Evolutionary conservation across 2,329 filamentous ascomycete species (phyloP), one percentile per base, ranked within the genome.

Genomic region (Xylariaceae sp.): DNA sequence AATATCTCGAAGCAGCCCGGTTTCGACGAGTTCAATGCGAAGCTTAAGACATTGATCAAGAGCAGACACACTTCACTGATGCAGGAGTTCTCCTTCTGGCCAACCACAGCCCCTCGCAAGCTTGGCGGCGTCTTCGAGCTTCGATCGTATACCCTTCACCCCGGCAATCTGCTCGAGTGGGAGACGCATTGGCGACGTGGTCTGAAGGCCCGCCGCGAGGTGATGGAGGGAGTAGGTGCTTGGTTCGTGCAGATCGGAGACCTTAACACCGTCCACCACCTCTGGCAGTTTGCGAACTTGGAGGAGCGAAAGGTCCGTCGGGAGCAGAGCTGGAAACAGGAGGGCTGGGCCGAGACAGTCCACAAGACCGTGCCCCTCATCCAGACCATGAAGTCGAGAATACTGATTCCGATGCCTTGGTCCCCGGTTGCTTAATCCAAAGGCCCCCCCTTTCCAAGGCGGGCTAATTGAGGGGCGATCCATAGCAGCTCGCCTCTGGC

Each of bases 81-180:
- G 92, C 92, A 98, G 64, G 92, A 98, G 65, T 98, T 98, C 67
- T 95, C 89, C 24, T 98, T 98, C 75, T 98, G 92, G 92, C 92
- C 92, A 1, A 98, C 92, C 3, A 90, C 88, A 0, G 76, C 89
- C 4, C 92, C 92, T 0, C 87, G 92, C 44, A 74, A 87, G 56
- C 78, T 98, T 1, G 92, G 92, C 39, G 92, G 92, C 31, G 67
- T 98, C 29, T 98, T 98, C 60, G 92, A 98, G 69, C 75, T 98
- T 23, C 86, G 92, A 36, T 96, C 92, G 2, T 98, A 98, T 70
- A 96, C 88, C 4, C 76, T 98, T 15, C 88, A 96, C 60, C 92
- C 92, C 0, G 92, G 92, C 29, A 96, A 96, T 62, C 73, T 98
- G 30, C 76, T 98, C 6, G 92, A 98, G 67, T 98, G 92, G 92